phyloP scores from a whole-genome alignment of 2,329 filamentous ascomycete species.

The Paraphaeosphaeria minitans region DNA sequence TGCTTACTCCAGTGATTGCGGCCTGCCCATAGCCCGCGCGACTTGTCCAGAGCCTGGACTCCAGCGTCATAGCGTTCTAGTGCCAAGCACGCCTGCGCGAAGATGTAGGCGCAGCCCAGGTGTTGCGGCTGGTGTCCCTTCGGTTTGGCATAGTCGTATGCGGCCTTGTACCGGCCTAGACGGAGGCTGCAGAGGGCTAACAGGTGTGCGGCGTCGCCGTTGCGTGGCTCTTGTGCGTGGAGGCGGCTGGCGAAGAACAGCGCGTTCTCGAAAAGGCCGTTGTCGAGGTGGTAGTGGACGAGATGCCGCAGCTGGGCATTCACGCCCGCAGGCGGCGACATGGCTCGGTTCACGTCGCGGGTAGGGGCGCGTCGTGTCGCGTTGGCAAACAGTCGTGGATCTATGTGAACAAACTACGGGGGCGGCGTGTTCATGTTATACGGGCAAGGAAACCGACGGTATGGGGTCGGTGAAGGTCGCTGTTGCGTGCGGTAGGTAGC shows the following conservation, averaged over 20 bases:
- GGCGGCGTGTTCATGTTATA: conserved; percentile 37
- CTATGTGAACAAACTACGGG: conserved; percentile 16
- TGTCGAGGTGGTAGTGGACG: conserved; percentile 81
- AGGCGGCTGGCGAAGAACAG: conserved; percentile 92
- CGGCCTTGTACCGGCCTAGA: conserved; percentile 80
- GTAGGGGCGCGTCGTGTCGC: conserved; percentile 14
- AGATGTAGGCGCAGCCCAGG: conserved; percentile 87
- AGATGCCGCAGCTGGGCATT: conserved; percentile 67
- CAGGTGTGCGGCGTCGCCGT: conserved; percentile 80
- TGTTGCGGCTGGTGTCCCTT: conserved; percentile 74
- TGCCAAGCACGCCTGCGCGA: conserved; percentile 84
- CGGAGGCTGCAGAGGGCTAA: conserved; percentile 84
- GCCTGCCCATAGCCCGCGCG: conserved; percentile 73
- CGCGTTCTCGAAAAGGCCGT: conserved; percentile 85
- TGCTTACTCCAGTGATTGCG: conserved; percentile 77
- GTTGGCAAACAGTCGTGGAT: conserved; percentile 14
- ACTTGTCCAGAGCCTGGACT: conserved; percentile 81
- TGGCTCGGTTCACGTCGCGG: conserved; percentile 41
- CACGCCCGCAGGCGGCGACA: conserved; percentile 63
- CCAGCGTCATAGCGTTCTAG: conserved; percentile 82
- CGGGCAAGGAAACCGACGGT: conserved; percentile 23
- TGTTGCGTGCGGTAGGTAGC: conserved; percentile 15
- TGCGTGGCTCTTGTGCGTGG: conserved; percentile 80
- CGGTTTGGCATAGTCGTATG: conserved; percentile 79
- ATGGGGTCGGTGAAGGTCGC: conserved; percentile 20